Conservation (phyloP, 768 basidiomycete genomes). For the Tylopilus felleus region DNA sequence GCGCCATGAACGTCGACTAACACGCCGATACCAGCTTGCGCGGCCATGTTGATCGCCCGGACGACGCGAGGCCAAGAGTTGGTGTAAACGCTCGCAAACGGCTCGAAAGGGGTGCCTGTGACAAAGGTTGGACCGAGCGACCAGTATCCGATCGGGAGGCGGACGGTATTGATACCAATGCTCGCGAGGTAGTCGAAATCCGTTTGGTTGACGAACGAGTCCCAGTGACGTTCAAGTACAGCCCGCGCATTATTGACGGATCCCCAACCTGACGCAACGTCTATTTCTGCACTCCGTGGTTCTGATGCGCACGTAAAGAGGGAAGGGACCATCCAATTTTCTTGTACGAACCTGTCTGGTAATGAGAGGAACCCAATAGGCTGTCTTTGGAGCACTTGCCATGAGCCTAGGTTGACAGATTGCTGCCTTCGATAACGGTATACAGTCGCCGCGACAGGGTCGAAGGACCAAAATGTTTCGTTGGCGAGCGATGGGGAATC, state of each 20-base stretch:
- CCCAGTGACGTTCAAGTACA: conserved; percentile 71
- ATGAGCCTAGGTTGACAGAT: conserved; percentile 22
- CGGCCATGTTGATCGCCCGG: conserved; percentile 42
- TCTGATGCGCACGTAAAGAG: conserved; percentile 58
- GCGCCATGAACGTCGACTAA: conserved; percentile 55
- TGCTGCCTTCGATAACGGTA: conserved; percentile 24
- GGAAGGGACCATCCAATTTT: conserved; percentile 73
- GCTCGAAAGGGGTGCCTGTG: conserved; percentile 37
- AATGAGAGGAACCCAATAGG: not conserved
- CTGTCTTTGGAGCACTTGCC: not conserved
- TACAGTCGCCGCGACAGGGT: conserved; percentile 9
- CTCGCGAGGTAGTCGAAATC: conserved; percentile 63
- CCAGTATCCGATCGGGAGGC: conserved; percentile 63
- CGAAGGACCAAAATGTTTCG: conserved; percentile 15
- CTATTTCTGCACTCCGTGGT: conserved; percentile 51
- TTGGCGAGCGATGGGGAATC: conserved; percentile 5
- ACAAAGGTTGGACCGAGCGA: conserved; percentile 28
- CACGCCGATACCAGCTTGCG: conserved; percentile 42
- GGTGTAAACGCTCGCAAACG: conserved; percentile 40
- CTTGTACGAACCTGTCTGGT: conserved; percentile 59
- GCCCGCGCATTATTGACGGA: conserved; percentile 38
- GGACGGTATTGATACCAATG: conserved; percentile 58
- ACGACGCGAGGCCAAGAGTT: conserved; percentile 39
- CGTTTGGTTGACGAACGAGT: conserved; percentile 59
- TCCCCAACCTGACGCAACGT: conserved; percentile 58